These are phyloP conservation scores for Schizophyllum amplum DNA, from an alignment of 1,284 basidiomycete genomes.

Conservation along the genomic window DNA sequence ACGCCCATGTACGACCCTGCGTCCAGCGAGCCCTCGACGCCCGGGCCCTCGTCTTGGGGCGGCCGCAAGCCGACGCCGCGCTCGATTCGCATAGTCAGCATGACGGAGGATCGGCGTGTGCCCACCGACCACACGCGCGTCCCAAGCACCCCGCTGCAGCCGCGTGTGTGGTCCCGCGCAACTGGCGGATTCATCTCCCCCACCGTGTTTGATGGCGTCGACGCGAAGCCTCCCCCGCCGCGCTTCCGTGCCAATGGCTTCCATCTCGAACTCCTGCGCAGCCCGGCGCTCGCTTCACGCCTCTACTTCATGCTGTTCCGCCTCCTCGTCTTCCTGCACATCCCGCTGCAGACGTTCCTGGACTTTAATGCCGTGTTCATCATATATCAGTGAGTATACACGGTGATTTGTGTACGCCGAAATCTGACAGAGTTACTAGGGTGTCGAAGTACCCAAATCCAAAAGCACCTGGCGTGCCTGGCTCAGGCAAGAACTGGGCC, in stretches of 20 bases:
- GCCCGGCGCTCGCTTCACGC: constrained; percentile 45
- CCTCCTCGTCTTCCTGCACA: constrained; percentile 58
- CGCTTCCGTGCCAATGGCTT: constrained; percentile 56
- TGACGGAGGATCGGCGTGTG: constrained; percentile 43
- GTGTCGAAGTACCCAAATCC: constrained; percentile 64
- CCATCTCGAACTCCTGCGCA: constrained; percentile 56
- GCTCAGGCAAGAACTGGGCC: constrained; percentile 68
- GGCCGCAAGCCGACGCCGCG: constrained; percentile 71
- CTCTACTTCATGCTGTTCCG: constrained; percentile 63
- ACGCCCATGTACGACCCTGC: constrained; percentile 23
- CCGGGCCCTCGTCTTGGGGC: constrained; percentile 23
- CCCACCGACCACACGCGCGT: constrained; percentile 45
- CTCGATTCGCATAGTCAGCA: constrained; percentile 68
- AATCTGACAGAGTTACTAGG: constrained; percentile 26
- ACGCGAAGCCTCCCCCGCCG: constrained; percentile 34
- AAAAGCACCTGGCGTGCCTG: constrained; percentile 52
- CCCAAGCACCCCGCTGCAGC: constrained; percentile 18
- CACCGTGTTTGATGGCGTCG: constrained; percentile 16
- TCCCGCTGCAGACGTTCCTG: constrained; percentile 70
- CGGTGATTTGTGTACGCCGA: constrained; percentile 8
- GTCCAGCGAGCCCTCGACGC: constrained; percentile 30
- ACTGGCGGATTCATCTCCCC: constrained; percentile 38
- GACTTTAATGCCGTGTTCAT: constrained; percentile 78
- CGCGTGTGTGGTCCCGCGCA: constrained; percentile 54
- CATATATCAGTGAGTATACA: constrained; percentile 57